Percentiles rank a stretch among this genome's conserved stretches.
Conservation (phyloP, 805 yeast genomes). For the Teunomyces barrocoloradensis region DNA sequence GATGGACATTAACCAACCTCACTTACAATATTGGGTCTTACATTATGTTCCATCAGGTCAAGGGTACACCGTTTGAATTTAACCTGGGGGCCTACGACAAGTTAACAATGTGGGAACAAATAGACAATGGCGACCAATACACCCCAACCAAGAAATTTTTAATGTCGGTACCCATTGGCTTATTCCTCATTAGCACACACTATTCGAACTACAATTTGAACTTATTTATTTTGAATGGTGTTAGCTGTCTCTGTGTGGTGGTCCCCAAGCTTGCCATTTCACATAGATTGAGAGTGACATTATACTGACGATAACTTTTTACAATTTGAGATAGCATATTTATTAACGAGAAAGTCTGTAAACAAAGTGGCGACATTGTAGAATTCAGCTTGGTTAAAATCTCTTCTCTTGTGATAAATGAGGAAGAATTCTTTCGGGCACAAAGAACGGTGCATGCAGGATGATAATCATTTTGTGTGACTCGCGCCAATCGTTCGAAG, state of each 20-base stretch:
- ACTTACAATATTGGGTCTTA: constrained; percentile 90
- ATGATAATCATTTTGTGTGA: constrained; percentile 1
- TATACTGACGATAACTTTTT: constrained; percentile 20
- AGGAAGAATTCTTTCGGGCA: too few relatives aligned
- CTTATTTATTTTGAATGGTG: constrained; percentile 73
- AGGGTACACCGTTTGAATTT: constrained; percentile 97
- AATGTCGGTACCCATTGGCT: constrained; percentile 86
- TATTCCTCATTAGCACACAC: constrained; percentile 85
- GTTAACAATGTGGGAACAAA: constrained; percentile 98
- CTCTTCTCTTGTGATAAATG: too few relatives aligned
- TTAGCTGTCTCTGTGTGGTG: constrained; percentile 82
- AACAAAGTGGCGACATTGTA: not conserved
- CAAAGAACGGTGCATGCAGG: not conserved
- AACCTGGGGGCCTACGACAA: constrained; percentile 95
- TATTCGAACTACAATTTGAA: constrained; percentile 82
- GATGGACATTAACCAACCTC: constrained; percentile 91
- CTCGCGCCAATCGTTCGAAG: constrained; percentile 5
- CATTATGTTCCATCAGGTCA: constrained; percentile 93
- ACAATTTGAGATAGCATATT: constrained; percentile 1
- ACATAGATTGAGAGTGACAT: constrained; percentile 72
- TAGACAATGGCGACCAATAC: constrained; percentile 92
- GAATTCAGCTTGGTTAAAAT: not conserved
- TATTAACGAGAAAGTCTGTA: constrained; percentile 1
- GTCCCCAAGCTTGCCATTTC: constrained; percentile 86
- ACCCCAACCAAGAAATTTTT: constrained; percentile 95